A percentile compares a stretch with the other conserved stretches of the same genome.
These are phyloP conservation scores for Camelina laxa DNA, from an alignment of 345 rosid genomes.

Conservation along the genomic window DNA sequence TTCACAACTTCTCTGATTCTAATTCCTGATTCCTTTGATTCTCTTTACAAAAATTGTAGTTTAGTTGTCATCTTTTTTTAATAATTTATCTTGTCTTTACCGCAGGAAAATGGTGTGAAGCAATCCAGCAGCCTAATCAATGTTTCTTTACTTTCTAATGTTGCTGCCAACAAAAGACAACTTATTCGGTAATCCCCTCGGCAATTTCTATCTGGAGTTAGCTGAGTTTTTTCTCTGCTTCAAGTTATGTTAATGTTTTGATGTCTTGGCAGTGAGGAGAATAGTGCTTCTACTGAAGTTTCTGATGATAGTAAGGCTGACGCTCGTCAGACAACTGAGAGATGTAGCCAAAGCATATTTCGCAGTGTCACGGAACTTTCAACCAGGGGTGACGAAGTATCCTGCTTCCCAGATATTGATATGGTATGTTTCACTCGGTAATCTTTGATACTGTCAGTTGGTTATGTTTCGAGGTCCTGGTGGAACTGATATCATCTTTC, in stretches of 20 bases:
- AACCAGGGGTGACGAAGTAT: conserved; percentile 56
- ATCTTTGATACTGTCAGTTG: conserved; percentile 26
- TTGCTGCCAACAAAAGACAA: conserved; percentile 59
- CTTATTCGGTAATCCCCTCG: conserved; percentile 54
- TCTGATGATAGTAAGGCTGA: conserved; percentile 47
- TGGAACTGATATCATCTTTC: conserved; percentile 30
- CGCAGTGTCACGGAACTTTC: conserved; percentile 89
- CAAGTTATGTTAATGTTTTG: conserved; percentile 24
- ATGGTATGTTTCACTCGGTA: conserved; percentile 63
- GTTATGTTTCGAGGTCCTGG: conserved; percentile 10
- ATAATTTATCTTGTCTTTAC: conserved; percentile 25
- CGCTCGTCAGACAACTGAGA: conserved; percentile 53
- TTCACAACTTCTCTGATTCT: conserved; percentile 27
- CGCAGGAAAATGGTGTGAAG: conserved; percentile 59
- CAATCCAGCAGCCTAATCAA: conserved; percentile 53
- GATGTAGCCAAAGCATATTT: conserved; percentile 65
- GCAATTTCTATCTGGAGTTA: conserved; percentile 9
- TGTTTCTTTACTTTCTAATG: conserved; percentile 57
- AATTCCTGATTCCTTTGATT: conserved; percentile 21
- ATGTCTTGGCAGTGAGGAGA: conserved; percentile 50
- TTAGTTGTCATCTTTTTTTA: conserved; percentile 23
- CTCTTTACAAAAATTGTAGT: neutral
- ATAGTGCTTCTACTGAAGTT: conserved; percentile 52
- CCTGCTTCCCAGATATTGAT: conserved; percentile 60
- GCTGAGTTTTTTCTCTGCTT: neutral